Base-by-base conservation (phyloP, 23 red algal genomes). In the Gracilaria domingensis region DNA sequence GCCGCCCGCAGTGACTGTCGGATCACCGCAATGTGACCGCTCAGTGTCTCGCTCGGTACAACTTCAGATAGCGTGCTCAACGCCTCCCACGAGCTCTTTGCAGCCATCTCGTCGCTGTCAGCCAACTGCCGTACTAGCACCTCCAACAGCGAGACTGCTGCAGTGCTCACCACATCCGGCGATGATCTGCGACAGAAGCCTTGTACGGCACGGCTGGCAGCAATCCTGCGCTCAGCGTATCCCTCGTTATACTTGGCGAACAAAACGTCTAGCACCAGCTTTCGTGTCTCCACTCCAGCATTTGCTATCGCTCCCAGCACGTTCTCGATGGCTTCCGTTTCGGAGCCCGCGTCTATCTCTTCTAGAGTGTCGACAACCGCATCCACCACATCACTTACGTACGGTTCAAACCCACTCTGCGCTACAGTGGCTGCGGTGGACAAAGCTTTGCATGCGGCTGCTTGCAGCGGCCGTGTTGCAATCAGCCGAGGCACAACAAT, bases 401-500 rank as follows among this genome's bases (percentile, higher is more conserved):
- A 61, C 34, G 53, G 84, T 54, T 93, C 86, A 66, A 86, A 89
- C 16, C 69, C 65, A 16, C 38, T 79, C 18, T 85, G 71, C 12
- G 90, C 90, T 55, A 94, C 90, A 59, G 53, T 87, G 23, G 85
- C 96, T 34, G 92, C 87, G 0, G 83, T 85, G 0, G 91, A 28
- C 17, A 98, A 45, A 12, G 88, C 92, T 17, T 61, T 70, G 39
- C 73, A 48, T 16, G 81, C 53, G 3, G 77, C 73, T 17, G 56
- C 61, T 66, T 65, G 65, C 0, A 96, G 60, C 30, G 94, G 88
- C 36, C 39, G 40, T 47, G 92, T 69, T 8, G 21, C 23, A 29
- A 86, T 57, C 62, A 92, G 54, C 25, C 89, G 44, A 58, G 94
- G 83, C 14, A 96, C 86, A 80, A 96, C 88, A 56, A 88, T 77